phyloP scores from a whole-genome alignment of 495 filamentous ascomycete genomes.

The Penicillium odoratum region DNA sequence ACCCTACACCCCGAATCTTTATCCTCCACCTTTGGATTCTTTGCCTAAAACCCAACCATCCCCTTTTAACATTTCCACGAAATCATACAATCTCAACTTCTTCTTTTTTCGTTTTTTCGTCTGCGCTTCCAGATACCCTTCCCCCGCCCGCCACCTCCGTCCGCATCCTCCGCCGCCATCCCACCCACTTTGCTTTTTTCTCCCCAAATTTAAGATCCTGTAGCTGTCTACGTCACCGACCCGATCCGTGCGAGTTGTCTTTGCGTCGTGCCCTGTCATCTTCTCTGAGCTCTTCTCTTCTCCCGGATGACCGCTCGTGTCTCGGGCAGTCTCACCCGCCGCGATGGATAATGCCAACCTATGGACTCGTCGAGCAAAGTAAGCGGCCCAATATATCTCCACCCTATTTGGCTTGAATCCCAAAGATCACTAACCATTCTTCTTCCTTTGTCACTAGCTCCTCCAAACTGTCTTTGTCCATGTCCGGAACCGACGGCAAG shows the following conservation, averaged over 20 bases:
- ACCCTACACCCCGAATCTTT: not conserved
- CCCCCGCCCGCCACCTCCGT: constrained; percentile 5
- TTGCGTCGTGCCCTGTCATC: constrained; percentile 24
- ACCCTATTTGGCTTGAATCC: not conserved
- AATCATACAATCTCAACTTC: not conserved
- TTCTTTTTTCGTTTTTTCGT: not conserved
- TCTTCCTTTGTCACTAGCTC: constrained; percentile 47
- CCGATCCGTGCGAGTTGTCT: constrained; percentile 8
- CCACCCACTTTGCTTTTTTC: constrained; percentile 10
- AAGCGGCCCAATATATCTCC: constrained; percentile 34
- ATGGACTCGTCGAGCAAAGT: constrained; percentile 95
- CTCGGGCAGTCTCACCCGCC: constrained; percentile 40
- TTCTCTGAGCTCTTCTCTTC: constrained; percentile 23
- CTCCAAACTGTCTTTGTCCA: constrained; percentile 89
- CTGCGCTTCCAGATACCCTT: not conserved
- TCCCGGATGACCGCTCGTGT: constrained; percentile 45
- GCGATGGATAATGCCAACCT: constrained; percentile 68
- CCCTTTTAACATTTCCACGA: constrained; percentile 1
- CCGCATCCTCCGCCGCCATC: constrained; percentile 11
- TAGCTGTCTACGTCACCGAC: constrained; percentile 12
- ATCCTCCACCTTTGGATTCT: not conserved
- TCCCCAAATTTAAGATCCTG: constrained; percentile 6
- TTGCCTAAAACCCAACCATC: not conserved
- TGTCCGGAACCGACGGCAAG: constrained; percentile 61
- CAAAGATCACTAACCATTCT: constrained; percentile 3